phyloP scores from a whole-genome alignment of 768 basidiomycete species.

The Lactifluus echinatus region DNA sequence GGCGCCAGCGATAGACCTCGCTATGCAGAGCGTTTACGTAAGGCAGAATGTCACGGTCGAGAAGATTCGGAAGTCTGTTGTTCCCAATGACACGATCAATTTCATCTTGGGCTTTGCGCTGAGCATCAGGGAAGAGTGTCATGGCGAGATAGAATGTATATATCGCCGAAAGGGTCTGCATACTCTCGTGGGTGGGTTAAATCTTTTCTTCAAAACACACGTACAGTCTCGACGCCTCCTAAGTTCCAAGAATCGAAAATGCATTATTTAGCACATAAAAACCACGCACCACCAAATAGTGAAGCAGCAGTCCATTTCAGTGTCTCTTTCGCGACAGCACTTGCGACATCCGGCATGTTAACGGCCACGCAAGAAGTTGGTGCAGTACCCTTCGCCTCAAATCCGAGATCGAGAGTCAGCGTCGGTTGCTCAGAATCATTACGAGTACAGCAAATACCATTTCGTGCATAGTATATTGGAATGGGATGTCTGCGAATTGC shows the following conservation, averaged over 20 bases:
- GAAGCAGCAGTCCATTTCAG: constrained; percentile 6
- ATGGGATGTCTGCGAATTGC: neutral
- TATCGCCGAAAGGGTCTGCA: constrained; percentile 10
- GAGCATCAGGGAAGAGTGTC: constrained; percentile 18
- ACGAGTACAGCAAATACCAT: neutral
- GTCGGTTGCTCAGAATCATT: no score
- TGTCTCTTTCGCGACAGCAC: neutral
- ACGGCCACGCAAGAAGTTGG: constrained; percentile 2
- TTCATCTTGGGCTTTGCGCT: constrained; percentile 19
- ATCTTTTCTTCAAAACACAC: neutral
- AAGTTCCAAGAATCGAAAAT: neutral
- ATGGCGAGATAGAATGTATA: constrained; percentile 17
- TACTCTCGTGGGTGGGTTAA: neutral
- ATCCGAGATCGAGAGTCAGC: neutral
- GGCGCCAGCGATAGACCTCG: constrained; percentile 20
- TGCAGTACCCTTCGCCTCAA: constrained; percentile 1
- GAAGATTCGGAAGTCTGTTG: constrained; percentile 15
- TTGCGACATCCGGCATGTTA: constrained; percentile 1
- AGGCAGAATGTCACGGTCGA: constrained; percentile 17
- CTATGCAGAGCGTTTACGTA: constrained; percentile 16
- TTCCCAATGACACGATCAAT: constrained; percentile 19
- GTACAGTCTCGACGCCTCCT: constrained; percentile 18
- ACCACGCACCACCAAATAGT: constrained; percentile 5
- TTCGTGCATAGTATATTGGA: constrained; percentile 1
- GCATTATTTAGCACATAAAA: neutral